These are phyloP conservation scores for Medicago ruthenica DNA, from an alignment of 306 rosid genomes.

Conservation along the genomic window DNA sequence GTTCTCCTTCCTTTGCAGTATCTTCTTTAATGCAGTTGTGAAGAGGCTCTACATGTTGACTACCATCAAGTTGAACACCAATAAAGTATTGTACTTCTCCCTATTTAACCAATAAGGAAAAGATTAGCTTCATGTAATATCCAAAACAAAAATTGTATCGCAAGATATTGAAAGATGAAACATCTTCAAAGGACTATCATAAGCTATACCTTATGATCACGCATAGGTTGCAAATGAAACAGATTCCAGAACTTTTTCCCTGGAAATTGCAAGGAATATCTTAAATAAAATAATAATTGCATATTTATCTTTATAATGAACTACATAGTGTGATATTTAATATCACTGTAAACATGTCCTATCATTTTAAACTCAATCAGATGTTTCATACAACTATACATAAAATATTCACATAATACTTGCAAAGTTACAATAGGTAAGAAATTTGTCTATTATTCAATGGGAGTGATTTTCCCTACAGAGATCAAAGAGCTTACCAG, in stretches of 20 bases:
- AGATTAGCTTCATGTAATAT: neutral
- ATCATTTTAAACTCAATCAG: too few species aligned
- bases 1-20: slow-evolving; percentile 76
- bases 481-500: slow-evolving; percentile 56
- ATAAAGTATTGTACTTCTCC: slow-evolving; percentile 97
- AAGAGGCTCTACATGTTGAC: slow-evolving; percentile 94
- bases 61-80: slow-evolving; percentile 98
- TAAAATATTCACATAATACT: too few species aligned
- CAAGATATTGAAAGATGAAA: slow-evolving; percentile 24
- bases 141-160: slow-evolving; percentile 6
- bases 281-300: slow-evolving; percentile 29
- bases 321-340: too few species aligned
- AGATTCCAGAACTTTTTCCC: slow-evolving; percentile 98
- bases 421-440: neutral
- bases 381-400: too few species aligned
- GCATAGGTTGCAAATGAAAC: slow-evolving; percentile 98
- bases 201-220: slow-evolving; percentile 86
- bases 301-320: neutral
- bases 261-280: slow-evolving; percentile 47
- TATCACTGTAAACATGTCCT: too few species aligned
- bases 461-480: slow-evolving; percentile 3
- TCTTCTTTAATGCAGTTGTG: slow-evolving; percentile 67
- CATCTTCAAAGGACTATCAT: slow-evolving; percentile 30
- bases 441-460: neutral
- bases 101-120: slow-evolving; percentile 54